Percentiles rank a stretch among this genome's conserved stretches.
Evolutionary conservation across 192 early-diverging fungal genomes (phyloP).

Genomic region (Coemansia sp.): DNA sequence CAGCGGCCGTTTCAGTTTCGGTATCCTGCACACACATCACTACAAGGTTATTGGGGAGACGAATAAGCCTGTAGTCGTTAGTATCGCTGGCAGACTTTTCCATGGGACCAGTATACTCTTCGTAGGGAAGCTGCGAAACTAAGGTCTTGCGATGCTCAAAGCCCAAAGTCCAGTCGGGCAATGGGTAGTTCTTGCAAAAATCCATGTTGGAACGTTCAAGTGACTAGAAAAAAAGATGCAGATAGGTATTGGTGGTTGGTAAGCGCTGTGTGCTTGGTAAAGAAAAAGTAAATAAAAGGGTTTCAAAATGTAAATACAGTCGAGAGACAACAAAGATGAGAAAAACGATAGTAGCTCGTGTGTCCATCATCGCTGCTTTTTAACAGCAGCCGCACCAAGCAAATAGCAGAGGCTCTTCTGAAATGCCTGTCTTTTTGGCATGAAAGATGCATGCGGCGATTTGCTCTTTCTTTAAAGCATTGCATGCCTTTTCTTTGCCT

Average conservation of each 20-base stretch:
- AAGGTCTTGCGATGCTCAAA: background rate
- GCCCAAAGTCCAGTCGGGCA: background rate
- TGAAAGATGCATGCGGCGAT: no score
- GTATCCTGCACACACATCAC: constrained; percentile 60
- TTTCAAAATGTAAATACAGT: background rate
- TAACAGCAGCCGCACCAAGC: no score
- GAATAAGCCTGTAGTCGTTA: constrained; percentile 58
- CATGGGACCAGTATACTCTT: constrained; percentile 5
- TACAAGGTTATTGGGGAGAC: constrained; percentile 59
- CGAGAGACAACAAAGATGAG: background rate
- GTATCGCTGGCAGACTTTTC: constrained; percentile 58
- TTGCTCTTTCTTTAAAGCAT: no score
- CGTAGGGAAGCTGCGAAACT: constrained; percentile 2
- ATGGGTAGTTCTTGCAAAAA: background rate
- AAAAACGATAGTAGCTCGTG: background rate
- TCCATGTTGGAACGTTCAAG: background rate
- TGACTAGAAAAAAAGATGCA: background rate
- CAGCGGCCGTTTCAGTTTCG: constrained; percentile 55
- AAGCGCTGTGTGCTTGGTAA: background rate
- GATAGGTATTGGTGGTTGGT: background rate
- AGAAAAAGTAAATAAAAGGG: no score
- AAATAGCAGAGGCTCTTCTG: no score
- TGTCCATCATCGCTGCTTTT: background rate
- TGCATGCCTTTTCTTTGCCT: no score
- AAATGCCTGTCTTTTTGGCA: no score